A percentile compares a stretch with the other conserved stretches of the same genome.
phyloP scores from a whole-genome alignment of 805 yeast genomes.

The Candida boidinii region DNA sequence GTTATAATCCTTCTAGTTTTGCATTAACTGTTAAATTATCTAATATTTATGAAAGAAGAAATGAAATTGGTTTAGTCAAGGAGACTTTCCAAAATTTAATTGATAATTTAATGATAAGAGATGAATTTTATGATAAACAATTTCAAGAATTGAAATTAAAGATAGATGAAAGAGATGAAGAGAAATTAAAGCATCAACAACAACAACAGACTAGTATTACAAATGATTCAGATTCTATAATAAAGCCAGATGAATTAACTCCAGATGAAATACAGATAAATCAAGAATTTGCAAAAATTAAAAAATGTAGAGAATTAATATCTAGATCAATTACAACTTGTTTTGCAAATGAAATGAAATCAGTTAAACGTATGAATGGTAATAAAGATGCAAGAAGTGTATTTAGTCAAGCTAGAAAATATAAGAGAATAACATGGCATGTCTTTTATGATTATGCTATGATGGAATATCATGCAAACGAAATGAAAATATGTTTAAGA shows the following conservation, averaged over 20 bases:
- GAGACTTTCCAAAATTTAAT: constrained; percentile 43
- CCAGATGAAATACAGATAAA: constrained; percentile 13
- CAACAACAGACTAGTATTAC: no score
- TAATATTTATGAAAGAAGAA: constrained; percentile 58
- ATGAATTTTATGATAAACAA: constrained; percentile 15
- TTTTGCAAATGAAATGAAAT: constrained; percentile 62
- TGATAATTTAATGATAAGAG: constrained; percentile 31
- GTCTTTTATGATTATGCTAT: constrained; percentile 76
- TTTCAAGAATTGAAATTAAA: no score
- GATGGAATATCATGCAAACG: constrained; percentile 66
- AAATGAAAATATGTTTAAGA: constrained; percentile 59
- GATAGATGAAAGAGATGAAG: constrained; percentile 11
- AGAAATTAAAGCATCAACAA: constrained; percentile 2
- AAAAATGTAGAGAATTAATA: constrained; percentile 9
- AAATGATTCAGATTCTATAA: no score
- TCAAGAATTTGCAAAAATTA: constrained; percentile 16
- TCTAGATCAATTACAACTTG: constrained; percentile 48
- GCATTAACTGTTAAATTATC: constrained; percentile 59
- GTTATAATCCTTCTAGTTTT: constrained; percentile 62
- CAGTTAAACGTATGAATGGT: constrained; percentile 46
- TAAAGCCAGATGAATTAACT: no score
- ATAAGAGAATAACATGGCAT: constrained; percentile 57
- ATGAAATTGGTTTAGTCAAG: constrained; percentile 40
- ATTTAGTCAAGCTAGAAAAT: constrained; percentile 63
- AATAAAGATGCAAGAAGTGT: constrained; percentile 56